Evolutionary conservation across 1,284 basidiomycete genomes (phyloP), one percentile per base, ranked within the genome.

Genomic region (Sutorius eximius): DNA sequence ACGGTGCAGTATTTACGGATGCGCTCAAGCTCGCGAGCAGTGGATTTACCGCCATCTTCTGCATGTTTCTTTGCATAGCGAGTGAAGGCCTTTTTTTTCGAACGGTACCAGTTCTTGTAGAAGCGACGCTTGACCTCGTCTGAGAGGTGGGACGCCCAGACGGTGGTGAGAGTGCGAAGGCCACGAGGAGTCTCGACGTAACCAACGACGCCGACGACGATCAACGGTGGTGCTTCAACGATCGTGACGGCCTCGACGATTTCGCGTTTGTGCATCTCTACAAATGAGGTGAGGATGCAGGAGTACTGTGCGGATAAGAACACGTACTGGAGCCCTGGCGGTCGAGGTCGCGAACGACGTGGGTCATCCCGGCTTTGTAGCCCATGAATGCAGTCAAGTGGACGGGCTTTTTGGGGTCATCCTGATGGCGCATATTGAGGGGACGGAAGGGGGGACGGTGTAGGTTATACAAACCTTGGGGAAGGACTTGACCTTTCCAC

Each of bases 81-180:
- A 70, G 96, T 98, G 86, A 98, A 98, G 46, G 96, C 96, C 89
- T 99, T 99, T 88, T 98, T 99, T 92, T 99, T 99, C 59, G 93
- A 96, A 69, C 93, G 89, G 86, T 99, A 99, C 97, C 97, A 99
- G 88, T 98, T 99, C 87, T 96, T 98, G 91, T 98, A 98, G 91
- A 99, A 98, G 70, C 97, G 88, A 73, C 97, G 93, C 82, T 97
- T 98, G 74, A 99, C 77, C 76, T 98, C 96, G 73, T 82, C 93
- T 59, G 80, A 93, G 68, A 82, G 89, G 75, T 84, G 89, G 61
- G 79, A 95, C 63, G 78, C 93, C 95, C 79, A 98, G 71, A 85
- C 92, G 66, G 77, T 97, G 77, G 79, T 90, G 69, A 82, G 83
- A 53, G 75, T 94, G 70, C 97, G 95, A 62, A 99, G 89, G 71